Evolutionary conservation across 345 rosid species (phyloP).

Genomic region (Reutealis trisperma): DNA sequence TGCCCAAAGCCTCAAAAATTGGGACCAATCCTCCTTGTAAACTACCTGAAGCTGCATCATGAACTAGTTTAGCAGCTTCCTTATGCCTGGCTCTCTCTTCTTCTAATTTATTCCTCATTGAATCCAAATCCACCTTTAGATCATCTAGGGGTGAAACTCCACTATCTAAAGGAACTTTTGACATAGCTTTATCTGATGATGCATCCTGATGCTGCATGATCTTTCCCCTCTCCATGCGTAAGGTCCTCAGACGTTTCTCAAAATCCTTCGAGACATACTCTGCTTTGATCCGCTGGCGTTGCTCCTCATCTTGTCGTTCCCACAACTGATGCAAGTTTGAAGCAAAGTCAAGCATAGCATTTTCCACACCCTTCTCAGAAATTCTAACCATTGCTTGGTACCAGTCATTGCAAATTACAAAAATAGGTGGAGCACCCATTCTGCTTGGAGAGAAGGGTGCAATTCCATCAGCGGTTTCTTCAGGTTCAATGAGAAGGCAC

Average conservation of each 20-base stretch:
- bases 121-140: conserved; percentile 85
- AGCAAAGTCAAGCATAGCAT: conserved; percentile 68
- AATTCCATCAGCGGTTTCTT: conserved; percentile 76
- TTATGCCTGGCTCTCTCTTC: conserved; percentile 77
- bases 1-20: conserved; percentile 77
- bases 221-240: conserved; percentile 63
- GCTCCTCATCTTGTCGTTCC: conserved; percentile 92
- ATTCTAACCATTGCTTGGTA: conserved; percentile 65
- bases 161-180: conserved; percentile 52
- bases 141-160: conserved; percentile 81
- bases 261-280: conserved; percentile 74
- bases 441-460: conserved; percentile 89
- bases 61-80: conserved; percentile 66
- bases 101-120: conserved; percentile 70
- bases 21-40: conserved; percentile 80
- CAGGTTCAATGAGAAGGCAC: conserved; percentile 64
- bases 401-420: conserved; percentile 91
- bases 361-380: conserved; percentile 65
- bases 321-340: conserved; percentile 65
- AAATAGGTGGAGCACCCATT: conserved; percentile 78
- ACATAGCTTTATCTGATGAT: conserved; percentile 56
- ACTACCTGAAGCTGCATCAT: conserved; percentile 77
- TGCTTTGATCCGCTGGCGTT: conserved; percentile 73
- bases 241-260: conserved; percentile 62
- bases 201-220: conserved; percentile 58